Evolutionary conservation across 73 alveolate genomes (phyloP).

Genomic region (Paramecium sexaurelia): DNA sequence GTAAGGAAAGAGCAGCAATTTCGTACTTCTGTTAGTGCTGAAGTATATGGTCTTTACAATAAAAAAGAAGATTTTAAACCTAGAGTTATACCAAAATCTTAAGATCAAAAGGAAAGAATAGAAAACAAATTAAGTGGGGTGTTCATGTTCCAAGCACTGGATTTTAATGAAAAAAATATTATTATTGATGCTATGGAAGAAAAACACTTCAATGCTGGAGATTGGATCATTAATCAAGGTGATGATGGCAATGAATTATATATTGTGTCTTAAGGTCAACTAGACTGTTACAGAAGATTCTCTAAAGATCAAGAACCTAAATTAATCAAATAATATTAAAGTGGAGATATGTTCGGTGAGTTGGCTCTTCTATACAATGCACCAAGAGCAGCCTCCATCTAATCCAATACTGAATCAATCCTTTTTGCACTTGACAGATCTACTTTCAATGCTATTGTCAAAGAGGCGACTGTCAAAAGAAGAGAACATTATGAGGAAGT

Average conservation of each 20-base stretch:
- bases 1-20: background rate
- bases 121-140: constrained; percentile 55
- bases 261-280: constrained; percentile 85
- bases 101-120: constrained; percentile 80
- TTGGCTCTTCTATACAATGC: constrained; percentile 81
- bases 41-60: constrained; percentile 94
- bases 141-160: constrained; percentile 72
- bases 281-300: constrained; percentile 77
- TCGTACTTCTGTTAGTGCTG: constrained; percentile 90
- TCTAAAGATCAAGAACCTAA: constrained; percentile 56
- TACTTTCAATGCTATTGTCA: constrained; percentile 82
- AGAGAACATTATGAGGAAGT: constrained; percentile 91
- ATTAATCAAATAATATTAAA: constrained; percentile 74
- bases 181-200: constrained; percentile 85
- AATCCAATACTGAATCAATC: constrained; percentile 74
- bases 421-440: constrained; percentile 79
- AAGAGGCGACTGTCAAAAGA: constrained; percentile 82
- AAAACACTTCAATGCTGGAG: constrained; percentile 64
- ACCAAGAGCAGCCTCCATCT: constrained; percentile 86
- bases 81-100: constrained; percentile 87
- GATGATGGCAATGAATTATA: constrained; percentile 90
- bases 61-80: constrained; percentile 85
- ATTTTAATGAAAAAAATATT: constrained; percentile 67
- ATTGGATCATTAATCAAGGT: constrained; percentile 83
- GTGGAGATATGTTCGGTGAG: constrained; percentile 89